Evolutionary conservation across 306 rosid genomes (phyloP).

Genomic region (Mimosa pudica): DNA sequence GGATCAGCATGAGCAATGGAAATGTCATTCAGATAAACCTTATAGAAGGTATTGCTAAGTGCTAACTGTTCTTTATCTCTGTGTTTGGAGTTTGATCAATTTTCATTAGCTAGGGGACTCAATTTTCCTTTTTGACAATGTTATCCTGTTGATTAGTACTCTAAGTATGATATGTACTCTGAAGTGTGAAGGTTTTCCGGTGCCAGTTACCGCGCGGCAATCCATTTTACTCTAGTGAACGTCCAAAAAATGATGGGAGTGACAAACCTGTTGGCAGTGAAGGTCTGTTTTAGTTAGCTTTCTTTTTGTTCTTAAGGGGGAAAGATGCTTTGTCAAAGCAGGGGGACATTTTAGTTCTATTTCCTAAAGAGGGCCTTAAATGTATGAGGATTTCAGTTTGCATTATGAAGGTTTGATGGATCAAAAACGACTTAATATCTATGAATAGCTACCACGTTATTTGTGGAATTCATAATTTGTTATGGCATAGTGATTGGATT

Average conservation of each 20-base stretch:
- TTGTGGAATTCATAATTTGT: neutral
- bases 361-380: no score
- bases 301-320: neutral
- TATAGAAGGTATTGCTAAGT: constrained; percentile 55
- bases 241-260: constrained; percentile 53
- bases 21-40: constrained; percentile 52
- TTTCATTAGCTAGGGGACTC: neutral
- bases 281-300: constrained; percentile 50
- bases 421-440: neutral
- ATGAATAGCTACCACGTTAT: neutral
- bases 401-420: neutral
- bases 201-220: constrained; percentile 65
- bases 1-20: constrained; percentile 91
- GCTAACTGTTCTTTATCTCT: constrained; percentile 15
- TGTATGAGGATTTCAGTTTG: neutral
- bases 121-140: constrained; percentile 8
- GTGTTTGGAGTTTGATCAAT: neutral
- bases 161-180: constrained; percentile 41
- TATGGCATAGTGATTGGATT: constrained; percentile 10
- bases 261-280: constrained; percentile 52
- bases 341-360: no score
- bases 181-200: constrained; percentile 89
- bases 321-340: no score
- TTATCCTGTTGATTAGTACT: constrained; percentile 9
- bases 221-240: constrained; percentile 72